Percentiles rank a stretch among this genome's conserved stretches.
These are phyloP conservation scores for Camelina neglecta DNA, from an alignment of 345 rosid species.

Conservation along the genomic window DNA sequence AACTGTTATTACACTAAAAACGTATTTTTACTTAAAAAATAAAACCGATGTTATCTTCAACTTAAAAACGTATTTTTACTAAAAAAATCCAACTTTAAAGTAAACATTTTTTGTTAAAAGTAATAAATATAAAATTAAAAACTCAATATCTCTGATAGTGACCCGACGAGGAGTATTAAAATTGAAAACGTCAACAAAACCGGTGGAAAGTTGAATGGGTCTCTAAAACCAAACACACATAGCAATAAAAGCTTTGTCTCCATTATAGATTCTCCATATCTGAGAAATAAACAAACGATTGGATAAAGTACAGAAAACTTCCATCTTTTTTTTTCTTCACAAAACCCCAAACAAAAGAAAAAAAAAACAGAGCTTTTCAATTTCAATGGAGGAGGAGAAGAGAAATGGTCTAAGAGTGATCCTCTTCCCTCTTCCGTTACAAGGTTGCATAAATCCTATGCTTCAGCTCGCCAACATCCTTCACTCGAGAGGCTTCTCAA, in stretches of 20 bases:
- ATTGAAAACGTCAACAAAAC: slow-evolving; percentile 33
- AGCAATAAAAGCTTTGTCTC: slow-evolving; percentile 35
- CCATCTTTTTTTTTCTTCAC: background rate
- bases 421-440: slow-evolving; percentile 64
- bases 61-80: background rate
- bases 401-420: slow-evolving; percentile 42
- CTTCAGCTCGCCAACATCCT: slow-evolving; percentile 71
- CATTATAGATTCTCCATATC: slow-evolving; percentile 41
- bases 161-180: slow-evolving; percentile 16
- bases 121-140: background rate
- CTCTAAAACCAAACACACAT: slow-evolving; percentile 28
- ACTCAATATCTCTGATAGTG: slow-evolving; percentile 31
- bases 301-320: slow-evolving; percentile 27
- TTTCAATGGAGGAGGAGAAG: slow-evolving; percentile 43
- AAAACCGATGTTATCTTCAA: background rate
- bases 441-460: slow-evolving; percentile 72
- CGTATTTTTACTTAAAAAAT: too few relatives aligned
- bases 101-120: background rate
- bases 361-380: background rate
- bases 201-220: slow-evolving; percentile 39
- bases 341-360: background rate
- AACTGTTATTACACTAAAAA: too few relatives aligned
- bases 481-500: slow-evolving; percentile 46
- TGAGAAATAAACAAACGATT: slow-evolving; percentile 10
- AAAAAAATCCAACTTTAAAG: background rate